These are phyloP conservation scores for Leucosporidium creatinivorum DNA, from an alignment of 768 basidiomycete genomes.

Conservation along the genomic window DNA sequence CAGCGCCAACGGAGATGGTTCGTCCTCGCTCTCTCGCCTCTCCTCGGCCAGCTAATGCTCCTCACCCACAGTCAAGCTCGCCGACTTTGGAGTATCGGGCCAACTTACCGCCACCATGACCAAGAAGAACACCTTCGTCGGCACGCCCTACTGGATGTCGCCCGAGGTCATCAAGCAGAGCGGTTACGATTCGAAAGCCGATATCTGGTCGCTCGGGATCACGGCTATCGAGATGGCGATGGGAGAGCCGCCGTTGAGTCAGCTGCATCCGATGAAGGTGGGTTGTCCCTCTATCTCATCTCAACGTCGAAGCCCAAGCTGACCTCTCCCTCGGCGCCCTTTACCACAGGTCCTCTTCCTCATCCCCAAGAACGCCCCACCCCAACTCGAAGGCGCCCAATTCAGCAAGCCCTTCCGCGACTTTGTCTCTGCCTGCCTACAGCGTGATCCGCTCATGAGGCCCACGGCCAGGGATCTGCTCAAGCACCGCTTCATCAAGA, in stretches of 20 bases:
- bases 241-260: slow-evolving; percentile 96
- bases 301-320: background rate
- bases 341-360: slow-evolving; percentile 76
- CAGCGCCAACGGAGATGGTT: slow-evolving; percentile 71
- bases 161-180: slow-evolving; percentile 99
- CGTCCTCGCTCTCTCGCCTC: slow-evolving; percentile 7
- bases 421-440: slow-evolving; percentile 85
- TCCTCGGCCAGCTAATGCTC: background rate
- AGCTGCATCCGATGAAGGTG: slow-evolving; percentile 98
- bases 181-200: slow-evolving; percentile 97
- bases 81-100: slow-evolving; percentile 97
- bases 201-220: slow-evolving; percentile 97
- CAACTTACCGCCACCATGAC: slow-evolving; percentile 88
- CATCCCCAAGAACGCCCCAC: slow-evolving; percentile 95
- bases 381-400: slow-evolving; percentile 67
- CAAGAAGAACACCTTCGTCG: slow-evolving; percentile 86
- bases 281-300: slow-evolving; percentile 31
- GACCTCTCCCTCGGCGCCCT: background rate
- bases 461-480: slow-evolving; percentile 90
- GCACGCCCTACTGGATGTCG: slow-evolving; percentile 96
- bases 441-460: slow-evolving; percentile 81
- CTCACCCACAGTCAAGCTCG: slow-evolving; percentile 66
- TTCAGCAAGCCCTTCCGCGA: slow-evolving; percentile 92
- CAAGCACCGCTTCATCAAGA: slow-evolving; percentile 90
- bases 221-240: slow-evolving; percentile 96